Evolutionary conservation across 768 basidiomycete genomes (phyloP), one percentile per base, ranked within the genome.

Genomic region (Daedaleopsis nitida): DNA sequence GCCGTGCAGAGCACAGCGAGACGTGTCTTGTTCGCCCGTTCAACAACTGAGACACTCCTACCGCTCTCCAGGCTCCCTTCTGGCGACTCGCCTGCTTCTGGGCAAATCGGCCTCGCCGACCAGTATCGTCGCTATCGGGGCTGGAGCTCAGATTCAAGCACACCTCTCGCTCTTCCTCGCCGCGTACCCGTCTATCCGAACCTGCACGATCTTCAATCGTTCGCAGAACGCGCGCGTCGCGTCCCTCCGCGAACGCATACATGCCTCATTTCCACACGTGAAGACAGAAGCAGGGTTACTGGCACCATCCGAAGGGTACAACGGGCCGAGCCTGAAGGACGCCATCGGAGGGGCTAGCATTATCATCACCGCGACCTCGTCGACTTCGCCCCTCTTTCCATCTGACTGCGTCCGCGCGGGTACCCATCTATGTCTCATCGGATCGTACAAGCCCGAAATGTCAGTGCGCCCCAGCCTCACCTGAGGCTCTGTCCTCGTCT

Each of bases 391-490:
- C 1, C 81, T 96, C 3, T 92, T 96, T 71, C 83, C 86, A 3
- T 83, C 85, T 0, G 68, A 77, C 0, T 87, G 85, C 80, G 84
- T 93, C 12, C 75, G 78, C 4, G 71, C 80, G 1, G 86, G 86
- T 0, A 80, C 89, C 0, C 89, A 92, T 65, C 66, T 96, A 37
- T 84, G 92, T 58, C 76, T 95, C 2, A 83, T 93, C 27, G 93
- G 94, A 6, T 92, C 90, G 58, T 96, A 92, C 69, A 94, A 80
- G 17, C 89, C 89, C 1, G 69, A 75, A 3, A 96, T 96, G 94
- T 71, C 12, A 55, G 69, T 64, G 38, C 21, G 2, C 11, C 27
- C 37, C 14, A 8, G 9, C 27, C 27, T 32, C 27, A 32, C 27
- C 27, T 32, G 27, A 32, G 27, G 27, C 27, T 32, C 27, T 32